Base-by-base conservation (phyloP, 768 basidiomycete genomes). In the Xanthoconium purpureum region DNA sequence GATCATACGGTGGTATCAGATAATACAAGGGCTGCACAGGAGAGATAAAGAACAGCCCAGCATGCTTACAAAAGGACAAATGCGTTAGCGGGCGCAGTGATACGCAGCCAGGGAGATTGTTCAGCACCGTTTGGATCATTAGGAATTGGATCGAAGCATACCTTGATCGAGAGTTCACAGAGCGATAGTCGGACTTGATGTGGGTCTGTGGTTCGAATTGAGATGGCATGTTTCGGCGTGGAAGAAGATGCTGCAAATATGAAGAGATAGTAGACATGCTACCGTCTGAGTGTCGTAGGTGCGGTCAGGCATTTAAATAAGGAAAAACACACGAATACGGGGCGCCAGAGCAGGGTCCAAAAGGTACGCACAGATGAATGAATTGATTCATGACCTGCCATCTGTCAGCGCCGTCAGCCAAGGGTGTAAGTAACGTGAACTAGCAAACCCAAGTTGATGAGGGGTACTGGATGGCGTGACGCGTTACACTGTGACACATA, bases 131-230 rank as follows among this genome's bases (percentile, higher is more conserved):
- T 18, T 48, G 32, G 38, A 38, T 38, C 18, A 46, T 28, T 54
- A 6, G 11, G 54, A 50, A 48, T 39, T 57, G 52, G 52, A 59
- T 50, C 35, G 59, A 59, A 62, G 57, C 59, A 51, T 54, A 54
- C 49, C 46, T 57, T 54, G 59, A 69, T 63, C 58, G 53, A 56
- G 50, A 35, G 50, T 33, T 47, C 50, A 40, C 35, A 49, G 33
- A 39, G 50, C 38, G 66, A 66, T 54, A 55, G 47, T 48, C 66
- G 67, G 67, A 52, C 8, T n/a, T 58, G 45, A 44, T 52, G 67
- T 70, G 67, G 67, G 57, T 53, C 15, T 0, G 18, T 45, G 30
- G 49, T 53, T 66, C 50, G 48, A 58, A 39, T 55, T 58, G 12
- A 37, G 42, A 56, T 50, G 17, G 24, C 24, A 50, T 37, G 35